These are phyloP conservation scores for Tetrastigma voinierianum DNA, from an alignment of 164 flowering plant species.

Conservation along the genomic window DNA sequence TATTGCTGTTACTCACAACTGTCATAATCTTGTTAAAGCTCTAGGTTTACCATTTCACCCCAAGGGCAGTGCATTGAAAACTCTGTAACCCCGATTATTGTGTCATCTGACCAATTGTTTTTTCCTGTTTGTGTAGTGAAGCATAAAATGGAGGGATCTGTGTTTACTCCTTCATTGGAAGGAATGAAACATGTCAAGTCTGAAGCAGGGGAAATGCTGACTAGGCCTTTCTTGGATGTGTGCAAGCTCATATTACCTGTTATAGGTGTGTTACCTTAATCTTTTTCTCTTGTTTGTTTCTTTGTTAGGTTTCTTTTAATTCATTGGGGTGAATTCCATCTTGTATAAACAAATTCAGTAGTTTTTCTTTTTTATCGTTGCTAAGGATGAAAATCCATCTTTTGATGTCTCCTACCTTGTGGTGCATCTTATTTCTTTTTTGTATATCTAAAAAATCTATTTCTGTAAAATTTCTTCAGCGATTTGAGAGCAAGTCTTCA, in stretches of 20 bases:
- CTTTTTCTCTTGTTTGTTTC: neutral
- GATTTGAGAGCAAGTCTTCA: too few relatives aligned
- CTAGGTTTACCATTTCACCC: too few relatives aligned
- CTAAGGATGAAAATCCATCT: too few relatives aligned
- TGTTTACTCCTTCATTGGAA: conserved; percentile 65
- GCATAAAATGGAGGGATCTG: conserved; percentile 67
- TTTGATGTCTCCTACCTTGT: too few relatives aligned
- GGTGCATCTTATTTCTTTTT: too few relatives aligned
- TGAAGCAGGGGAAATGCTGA: conserved; percentile 60
- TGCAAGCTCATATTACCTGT: conserved; percentile 85
- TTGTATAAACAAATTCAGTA: neutral
- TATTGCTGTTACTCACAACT: too few relatives aligned
- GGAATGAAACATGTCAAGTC: conserved; percentile 72
- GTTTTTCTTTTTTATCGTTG: too few relatives aligned
- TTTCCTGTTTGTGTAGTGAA: conserved; percentile 15
- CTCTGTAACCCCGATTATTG: neutral
- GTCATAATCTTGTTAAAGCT: too few relatives aligned
- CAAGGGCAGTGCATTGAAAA: neutral
- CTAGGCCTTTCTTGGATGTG: conserved; percentile 88
- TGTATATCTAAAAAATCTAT: too few relatives aligned
- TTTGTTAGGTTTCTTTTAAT: neutral
- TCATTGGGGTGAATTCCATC: neutral
- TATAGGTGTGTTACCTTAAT: conserved; percentile 42
- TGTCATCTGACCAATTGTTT: neutral
- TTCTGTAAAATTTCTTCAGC: too few relatives aligned